Conservation (phyloP, 2,329 filamentous ascomycete species). For the Periconia sp. region DNA sequence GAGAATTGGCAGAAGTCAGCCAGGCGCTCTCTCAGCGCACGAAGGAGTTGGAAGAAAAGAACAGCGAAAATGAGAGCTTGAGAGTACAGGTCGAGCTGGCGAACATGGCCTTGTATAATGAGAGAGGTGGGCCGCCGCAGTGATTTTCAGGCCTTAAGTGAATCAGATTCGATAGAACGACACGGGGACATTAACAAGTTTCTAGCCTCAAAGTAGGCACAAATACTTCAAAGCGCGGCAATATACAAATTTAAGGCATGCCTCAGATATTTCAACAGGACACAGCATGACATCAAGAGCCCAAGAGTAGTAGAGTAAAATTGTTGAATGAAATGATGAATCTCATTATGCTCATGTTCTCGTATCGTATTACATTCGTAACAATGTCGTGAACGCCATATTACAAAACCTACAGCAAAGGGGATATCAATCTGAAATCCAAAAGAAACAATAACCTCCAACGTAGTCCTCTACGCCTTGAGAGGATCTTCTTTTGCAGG, state of each 20-base stretch:
- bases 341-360: too few species aligned
- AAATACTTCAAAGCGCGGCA: too few species aligned
- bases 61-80: conserved; percentile 30
- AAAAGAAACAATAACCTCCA: background rate
- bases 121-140: conserved; percentile 2
- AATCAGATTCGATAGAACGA: too few species aligned
- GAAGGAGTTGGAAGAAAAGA: conserved; percentile 34
- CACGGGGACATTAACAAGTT: too few species aligned
- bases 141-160: too few species aligned
- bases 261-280: too few species aligned
- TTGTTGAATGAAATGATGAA: too few species aligned
- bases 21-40: conserved; percentile 23
- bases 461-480: background rate
- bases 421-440: conserved; percentile 17
- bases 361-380: background rate
- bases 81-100: conserved; percentile 35
- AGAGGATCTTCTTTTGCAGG: conserved; percentile 6
- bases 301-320: too few species aligned
- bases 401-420: conserved; percentile 10
- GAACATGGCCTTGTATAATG: conserved; percentile 30
- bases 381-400: background rate
- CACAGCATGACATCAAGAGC: too few species aligned
- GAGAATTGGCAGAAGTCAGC: conserved; percentile 30
- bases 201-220: too few species aligned
- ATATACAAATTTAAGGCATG: too few species aligned